phyloP scores from a whole-genome alignment of 2,329 filamentous ascomycete species.

The Thermomyces lanuginosus region DNA sequence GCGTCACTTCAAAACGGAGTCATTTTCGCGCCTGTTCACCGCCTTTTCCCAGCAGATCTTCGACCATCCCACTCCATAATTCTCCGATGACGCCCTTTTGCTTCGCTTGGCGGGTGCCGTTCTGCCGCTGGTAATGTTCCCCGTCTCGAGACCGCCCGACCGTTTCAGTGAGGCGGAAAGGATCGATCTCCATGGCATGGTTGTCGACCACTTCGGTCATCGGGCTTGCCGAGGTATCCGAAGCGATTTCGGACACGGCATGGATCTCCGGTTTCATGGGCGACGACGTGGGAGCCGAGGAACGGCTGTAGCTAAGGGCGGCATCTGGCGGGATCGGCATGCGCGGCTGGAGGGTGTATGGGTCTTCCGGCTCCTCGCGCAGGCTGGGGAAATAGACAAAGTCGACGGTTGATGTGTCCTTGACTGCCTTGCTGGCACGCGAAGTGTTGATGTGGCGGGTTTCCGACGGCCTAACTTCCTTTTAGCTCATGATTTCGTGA shows the following conservation, averaged over 20 bases:
- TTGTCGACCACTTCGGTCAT: constrained; percentile 45
- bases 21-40: constrained; percentile 3
- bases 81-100: constrained; percentile 19
- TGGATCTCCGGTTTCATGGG: constrained; percentile 42
- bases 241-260: constrained; percentile 29
- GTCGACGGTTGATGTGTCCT: constrained; percentile 46
- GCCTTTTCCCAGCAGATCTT: constrained; percentile 24
- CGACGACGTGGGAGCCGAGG: constrained; percentile 7
- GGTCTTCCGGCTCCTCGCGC: constrained; percentile 23
- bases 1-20: too few relatives aligned
- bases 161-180: constrained; percentile 38
- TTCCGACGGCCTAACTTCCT: constrained; percentile 4
- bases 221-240: constrained; percentile 34
- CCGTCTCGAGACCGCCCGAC: constrained; percentile 26
- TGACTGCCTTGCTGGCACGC: constrained; percentile 38
- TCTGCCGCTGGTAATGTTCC: constrained; percentile 19
- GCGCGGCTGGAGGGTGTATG: constrained; percentile 20
- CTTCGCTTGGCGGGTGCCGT: constrained; percentile 9
- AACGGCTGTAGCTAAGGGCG: constrained; percentile 11
- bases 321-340: constrained; percentile 36
- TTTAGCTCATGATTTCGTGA: not conserved
- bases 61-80: constrained; percentile 21
- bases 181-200: constrained; percentile 39
- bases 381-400: constrained; percentile 44
- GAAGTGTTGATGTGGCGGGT: constrained; percentile 47